Evolutionary conservation across 2,329 filamentous ascomycete genomes (phyloP), one percentile per base, ranked within the genome.

Genomic region (Pseudocercospora crystallina): DNA sequence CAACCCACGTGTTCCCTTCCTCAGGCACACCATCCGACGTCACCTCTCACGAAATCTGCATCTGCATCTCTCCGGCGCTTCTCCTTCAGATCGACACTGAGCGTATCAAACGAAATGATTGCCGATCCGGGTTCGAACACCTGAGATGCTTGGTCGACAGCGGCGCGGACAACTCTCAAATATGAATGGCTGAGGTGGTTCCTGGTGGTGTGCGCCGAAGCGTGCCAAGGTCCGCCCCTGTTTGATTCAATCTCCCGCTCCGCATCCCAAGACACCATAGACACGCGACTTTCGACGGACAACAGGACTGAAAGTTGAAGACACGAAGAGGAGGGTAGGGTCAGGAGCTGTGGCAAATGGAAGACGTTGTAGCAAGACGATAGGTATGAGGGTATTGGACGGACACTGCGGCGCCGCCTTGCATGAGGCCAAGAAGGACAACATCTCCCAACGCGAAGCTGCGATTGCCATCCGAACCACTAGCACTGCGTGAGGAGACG

Each of bases 51-150:
- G 20, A 26, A 26, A 26, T 3, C 20, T 26, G 20, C 20, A 26
- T 26, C 20, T 26, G 20, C 20, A 26, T 7, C 20, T 26, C 20
- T 7, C 20, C 20, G 20, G 20, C 20, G 20, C 20, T 26, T 26
- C 20, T 26, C 20, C 20, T 26, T 26, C 20, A 26, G 43, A 45
- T 45, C 43, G 43, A 37, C 33, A 34, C 15, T 36, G 32, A 20
- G 15, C 31, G 17, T 14, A 10, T 31, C 43, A 26, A 39, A 29
- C 17, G 37, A 38, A 43, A 43, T 32, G 46, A 49, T 49, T 49
- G 38, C 45, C n/a, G 20, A 26, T 7, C 37, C n/a, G 36, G 37
- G 36, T 11, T 11, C 14, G 14, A 17, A 32, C 31, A 26, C 20
- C 17, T 31, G 12, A 49, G 29, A 33, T 14, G 32, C 37, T 32